Percentiles rank a stretch among this genome's conserved stretches.
Evolutionary conservation across 106 monocot species (phyloP).

Genomic region (Alisma plantagoaquatica): DNA sequence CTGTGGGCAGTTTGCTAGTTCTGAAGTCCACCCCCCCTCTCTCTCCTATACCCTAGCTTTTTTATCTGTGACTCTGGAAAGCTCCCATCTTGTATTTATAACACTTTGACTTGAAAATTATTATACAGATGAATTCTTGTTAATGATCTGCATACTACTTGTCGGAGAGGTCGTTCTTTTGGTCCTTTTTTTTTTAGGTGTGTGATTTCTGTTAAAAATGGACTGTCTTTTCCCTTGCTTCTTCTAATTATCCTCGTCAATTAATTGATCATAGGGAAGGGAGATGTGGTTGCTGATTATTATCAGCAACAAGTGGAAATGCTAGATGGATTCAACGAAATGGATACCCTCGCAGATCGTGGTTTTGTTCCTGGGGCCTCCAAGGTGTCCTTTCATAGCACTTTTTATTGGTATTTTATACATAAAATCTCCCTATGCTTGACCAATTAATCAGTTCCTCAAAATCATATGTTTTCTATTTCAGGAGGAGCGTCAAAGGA

Average conservation of each 20-base stretch:
- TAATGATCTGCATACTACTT: too few species aligned
- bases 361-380: constrained; percentile 75
- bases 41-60: too few species aligned
- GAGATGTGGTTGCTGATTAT: constrained; percentile 84
- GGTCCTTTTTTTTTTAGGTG: background rate
- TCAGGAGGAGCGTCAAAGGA: constrained; percentile 81
- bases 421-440: too few species aligned
- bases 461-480: background rate
- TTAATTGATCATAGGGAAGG: constrained; percentile 24
- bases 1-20: too few species aligned
- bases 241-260: background rate
- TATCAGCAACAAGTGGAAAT: constrained; percentile 93
- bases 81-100: background rate
- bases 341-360: constrained; percentile 84
- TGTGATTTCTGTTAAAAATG: too few species aligned
- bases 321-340: constrained; percentile 92
- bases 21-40: too few species aligned
- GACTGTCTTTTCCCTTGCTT: too few species aligned
- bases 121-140: too few species aligned
- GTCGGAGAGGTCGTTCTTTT: background rate
- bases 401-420: background rate
- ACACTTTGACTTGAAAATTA: background rate
- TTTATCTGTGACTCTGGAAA: too few species aligned
- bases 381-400: constrained; percentile 29
- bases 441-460: background rate